Conservation (phyloP, 2,329 filamentous ascomycete genomes). For the Trichoderma pleuroti region DNA sequence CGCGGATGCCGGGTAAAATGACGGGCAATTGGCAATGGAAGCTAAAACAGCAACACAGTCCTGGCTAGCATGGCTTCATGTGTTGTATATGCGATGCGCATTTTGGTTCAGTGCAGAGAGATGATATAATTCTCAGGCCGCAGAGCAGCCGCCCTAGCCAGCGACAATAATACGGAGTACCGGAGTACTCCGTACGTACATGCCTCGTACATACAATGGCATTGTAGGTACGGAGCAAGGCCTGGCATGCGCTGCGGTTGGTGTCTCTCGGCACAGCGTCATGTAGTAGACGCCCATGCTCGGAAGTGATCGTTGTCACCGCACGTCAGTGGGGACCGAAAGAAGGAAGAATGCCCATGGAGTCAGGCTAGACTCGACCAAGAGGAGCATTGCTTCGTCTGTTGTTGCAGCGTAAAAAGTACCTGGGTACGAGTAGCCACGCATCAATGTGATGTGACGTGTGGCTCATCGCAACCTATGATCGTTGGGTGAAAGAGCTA, state of each 20-base stretch:
- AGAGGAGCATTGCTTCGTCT: background rate
- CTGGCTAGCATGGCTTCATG: background rate
- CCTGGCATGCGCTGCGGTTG: background rate
- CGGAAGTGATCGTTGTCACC: background rate
- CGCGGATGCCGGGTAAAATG: background rate
- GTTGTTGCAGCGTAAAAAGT: background rate
- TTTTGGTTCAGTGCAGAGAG: background rate
- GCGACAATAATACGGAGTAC: background rate
- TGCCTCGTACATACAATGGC: background rate
- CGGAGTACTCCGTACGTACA: conserved; percentile 8
- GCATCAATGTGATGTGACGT: conserved; percentile 11
- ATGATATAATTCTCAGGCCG: background rate
- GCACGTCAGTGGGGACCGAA: background rate
- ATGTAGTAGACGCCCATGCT: conserved; percentile 2
- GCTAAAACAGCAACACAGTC: background rate
- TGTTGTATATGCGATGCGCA: background rate
- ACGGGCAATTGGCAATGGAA: background rate
- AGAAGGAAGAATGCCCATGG: background rate
- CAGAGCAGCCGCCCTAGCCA: conserved; percentile 1
- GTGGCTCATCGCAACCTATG: conserved; percentile 14
- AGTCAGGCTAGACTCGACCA: background rate
- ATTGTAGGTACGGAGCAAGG: no score
- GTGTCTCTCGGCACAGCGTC: background rate
- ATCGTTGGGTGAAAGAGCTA: conserved; percentile 11
- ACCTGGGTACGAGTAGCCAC: background rate